Percentiles rank a stretch among this genome's conserved stretches.
Conservation (phyloP, 768 basidiomycete genomes). For the Lactifluus hygrophoroides region DNA sequence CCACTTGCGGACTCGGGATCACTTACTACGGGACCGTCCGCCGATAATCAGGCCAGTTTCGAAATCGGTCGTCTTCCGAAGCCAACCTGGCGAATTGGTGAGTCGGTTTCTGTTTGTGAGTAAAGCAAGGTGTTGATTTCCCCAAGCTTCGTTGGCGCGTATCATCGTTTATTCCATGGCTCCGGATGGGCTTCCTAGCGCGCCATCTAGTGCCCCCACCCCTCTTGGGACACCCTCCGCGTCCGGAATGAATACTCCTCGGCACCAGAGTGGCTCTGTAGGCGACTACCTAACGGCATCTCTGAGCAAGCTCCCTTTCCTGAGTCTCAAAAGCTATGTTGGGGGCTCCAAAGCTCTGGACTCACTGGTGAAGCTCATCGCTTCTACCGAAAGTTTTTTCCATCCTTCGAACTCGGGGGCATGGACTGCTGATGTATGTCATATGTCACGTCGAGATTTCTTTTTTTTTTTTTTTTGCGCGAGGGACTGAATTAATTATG, state of each 20-base stretch:
- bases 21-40: conserved; percentile 64
- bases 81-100: conserved; percentile 65
- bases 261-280: conserved; percentile 36
- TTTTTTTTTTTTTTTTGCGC: background rate
- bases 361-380: conserved; percentile 75
- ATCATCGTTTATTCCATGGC: conserved; percentile 89
- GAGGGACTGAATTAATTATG: background rate
- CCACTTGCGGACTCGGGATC: conserved; percentile 67
- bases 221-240: conserved; percentile 65
- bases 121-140: conserved; percentile 8
- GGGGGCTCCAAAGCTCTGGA: conserved; percentile 81
- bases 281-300: conserved; percentile 55
- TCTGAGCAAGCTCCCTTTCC: conserved; percentile 37
- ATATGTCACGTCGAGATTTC: conserved; percentile 20
- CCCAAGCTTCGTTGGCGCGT: conserved; percentile 64
- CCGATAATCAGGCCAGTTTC: conserved; percentile 64
- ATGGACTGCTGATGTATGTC: conserved; percentile 64
- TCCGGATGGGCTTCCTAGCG: conserved; percentile 47
- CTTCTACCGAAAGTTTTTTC: conserved; percentile 84
- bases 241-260: conserved; percentile 54
- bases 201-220: conserved; percentile 57
- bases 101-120: conserved; percentile 25
- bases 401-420: conserved; percentile 82
- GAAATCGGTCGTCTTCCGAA: conserved; percentile 68
- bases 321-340: conserved; percentile 49